Conservation (phyloP, 2,329 filamentous ascomycete genomes). For the Phyllosticta paracitricarpa region DNA sequence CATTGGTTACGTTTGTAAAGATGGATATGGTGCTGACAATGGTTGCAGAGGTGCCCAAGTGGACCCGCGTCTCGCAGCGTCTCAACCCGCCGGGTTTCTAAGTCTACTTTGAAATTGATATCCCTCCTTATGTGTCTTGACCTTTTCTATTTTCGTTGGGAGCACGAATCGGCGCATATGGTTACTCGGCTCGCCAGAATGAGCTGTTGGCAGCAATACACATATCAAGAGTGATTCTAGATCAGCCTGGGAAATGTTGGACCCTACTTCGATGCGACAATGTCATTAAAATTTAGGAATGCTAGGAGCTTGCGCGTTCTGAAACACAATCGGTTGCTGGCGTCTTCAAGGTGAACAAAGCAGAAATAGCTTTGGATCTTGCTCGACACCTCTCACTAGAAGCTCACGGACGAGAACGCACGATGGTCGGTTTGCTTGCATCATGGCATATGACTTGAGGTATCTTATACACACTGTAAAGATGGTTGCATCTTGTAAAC, state of each 20-base stretch:
- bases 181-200: not conserved
- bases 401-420: no score
- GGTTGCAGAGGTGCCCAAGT: conserved; percentile 45
- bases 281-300: no score
- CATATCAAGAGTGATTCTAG: no score
- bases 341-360: no score
- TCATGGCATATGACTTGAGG: not conserved
- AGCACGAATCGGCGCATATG: not conserved
- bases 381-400: no score
- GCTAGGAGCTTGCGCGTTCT: no score
- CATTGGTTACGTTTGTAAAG: not conserved
- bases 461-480: not conserved
- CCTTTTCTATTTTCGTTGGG: not conserved
- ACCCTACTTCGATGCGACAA: no score
- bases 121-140: not conserved
- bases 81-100: conserved; percentile 92
- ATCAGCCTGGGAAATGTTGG: no score
- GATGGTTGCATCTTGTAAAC: not conserved
- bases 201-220: no score
- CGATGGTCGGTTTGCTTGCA: no score
- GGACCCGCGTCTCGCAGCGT: conserved; percentile 90
- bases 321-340: no score
- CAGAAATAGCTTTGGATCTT: no score
- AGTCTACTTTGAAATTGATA: conserved; percentile 13
- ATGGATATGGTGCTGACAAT: not conserved